A percentile compares a stretch with the other conserved stretches of the same genome.
phyloP scores from a whole-genome alignment of 768 basidiomycete genomes.

The Suillus paluster region DNA sequence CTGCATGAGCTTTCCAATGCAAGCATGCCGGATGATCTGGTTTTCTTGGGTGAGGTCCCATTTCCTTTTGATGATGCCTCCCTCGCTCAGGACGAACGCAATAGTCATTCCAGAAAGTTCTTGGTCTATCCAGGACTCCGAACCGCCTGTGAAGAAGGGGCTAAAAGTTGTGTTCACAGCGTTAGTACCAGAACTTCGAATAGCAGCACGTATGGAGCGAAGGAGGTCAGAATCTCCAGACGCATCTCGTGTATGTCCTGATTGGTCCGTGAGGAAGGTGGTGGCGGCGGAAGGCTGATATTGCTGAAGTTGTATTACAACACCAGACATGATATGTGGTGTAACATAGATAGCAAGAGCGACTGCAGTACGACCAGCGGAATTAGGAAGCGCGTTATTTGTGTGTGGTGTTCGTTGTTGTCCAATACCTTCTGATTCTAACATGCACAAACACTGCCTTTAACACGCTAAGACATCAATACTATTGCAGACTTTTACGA shows the following conservation, averaged over 20 bases:
- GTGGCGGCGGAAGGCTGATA: constrained; percentile 48
- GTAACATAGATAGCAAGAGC: not conserved
- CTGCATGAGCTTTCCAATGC: constrained; percentile 74
- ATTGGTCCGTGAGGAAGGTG: constrained; percentile 42
- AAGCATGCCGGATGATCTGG: constrained; percentile 79
- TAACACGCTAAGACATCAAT: not conserved
- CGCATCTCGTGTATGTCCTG: constrained; percentile 15
- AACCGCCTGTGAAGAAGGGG: constrained; percentile 43
- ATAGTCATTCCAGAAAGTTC: constrained; percentile 74
- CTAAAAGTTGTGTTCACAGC: constrained; percentile 46
- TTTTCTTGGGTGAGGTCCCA: constrained; percentile 78
- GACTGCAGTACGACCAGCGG: not conserved
- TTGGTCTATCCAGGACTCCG: constrained; percentile 53
- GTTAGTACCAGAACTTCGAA: constrained; percentile 57
- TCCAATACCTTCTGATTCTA: constrained; percentile 14
- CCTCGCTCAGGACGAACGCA: constrained; percentile 67
- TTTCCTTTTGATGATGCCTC: constrained; percentile 69
- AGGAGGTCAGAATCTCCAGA: constrained; percentile 47
- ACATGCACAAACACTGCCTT: constrained; percentile 16
- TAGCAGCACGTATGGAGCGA: constrained; percentile 59
- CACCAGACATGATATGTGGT: constrained; percentile 20
- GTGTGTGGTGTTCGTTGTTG: constrained; percentile 2
- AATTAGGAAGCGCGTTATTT: constrained; percentile 4
- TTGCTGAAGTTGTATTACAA: constrained; percentile 46
- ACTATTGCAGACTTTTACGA: constrained; percentile 22